Percentiles rank a stretch among this genome's conserved stretches.
phyloP scores from a whole-genome alignment of 331 rosid genomes.

The Malus hybrid region DNA sequence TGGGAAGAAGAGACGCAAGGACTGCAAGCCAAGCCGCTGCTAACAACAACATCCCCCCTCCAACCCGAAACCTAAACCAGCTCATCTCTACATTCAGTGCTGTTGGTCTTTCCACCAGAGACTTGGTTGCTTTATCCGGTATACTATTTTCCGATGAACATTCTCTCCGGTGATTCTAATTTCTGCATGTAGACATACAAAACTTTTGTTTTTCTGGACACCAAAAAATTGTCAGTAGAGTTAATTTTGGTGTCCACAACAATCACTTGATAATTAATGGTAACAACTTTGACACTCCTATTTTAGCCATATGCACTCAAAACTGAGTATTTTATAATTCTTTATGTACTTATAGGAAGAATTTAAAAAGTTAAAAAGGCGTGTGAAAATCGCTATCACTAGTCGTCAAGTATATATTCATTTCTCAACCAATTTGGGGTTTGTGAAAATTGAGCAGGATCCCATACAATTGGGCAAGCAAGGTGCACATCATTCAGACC shows the following conservation, averaged over 20 bases:
- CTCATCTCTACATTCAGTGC: slow-evolving; percentile 54
- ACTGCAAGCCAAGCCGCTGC: slow-evolving; percentile 70
- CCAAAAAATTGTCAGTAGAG: not conserved
- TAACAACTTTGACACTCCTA: no score
- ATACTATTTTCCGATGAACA: not conserved
- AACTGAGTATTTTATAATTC: no score
- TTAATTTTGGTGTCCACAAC: no score
- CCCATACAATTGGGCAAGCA: slow-evolving; percentile 79
- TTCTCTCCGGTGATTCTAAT: no score
- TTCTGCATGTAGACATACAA: no score
- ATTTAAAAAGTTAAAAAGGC: no score
- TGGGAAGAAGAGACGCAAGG: slow-evolving; percentile 80
- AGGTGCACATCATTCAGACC: slow-evolving; percentile 56
- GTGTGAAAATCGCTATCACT: no score
- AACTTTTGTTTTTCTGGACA: not conserved
- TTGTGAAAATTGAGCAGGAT: slow-evolving; percentile 22
- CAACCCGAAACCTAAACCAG: slow-evolving; percentile 48
- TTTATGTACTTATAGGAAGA: no score
- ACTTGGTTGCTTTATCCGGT: slow-evolving; percentile 84
- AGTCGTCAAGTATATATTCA: no score
- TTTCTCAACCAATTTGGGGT: no score
- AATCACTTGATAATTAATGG: no score
- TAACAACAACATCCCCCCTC: slow-evolving; percentile 64
- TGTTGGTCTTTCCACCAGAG: slow-evolving; percentile 69
- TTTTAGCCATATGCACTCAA: no score